Evolutionary conservation across 345 rosid species (phyloP).

Genomic region (Physaria fendleri): DNA sequence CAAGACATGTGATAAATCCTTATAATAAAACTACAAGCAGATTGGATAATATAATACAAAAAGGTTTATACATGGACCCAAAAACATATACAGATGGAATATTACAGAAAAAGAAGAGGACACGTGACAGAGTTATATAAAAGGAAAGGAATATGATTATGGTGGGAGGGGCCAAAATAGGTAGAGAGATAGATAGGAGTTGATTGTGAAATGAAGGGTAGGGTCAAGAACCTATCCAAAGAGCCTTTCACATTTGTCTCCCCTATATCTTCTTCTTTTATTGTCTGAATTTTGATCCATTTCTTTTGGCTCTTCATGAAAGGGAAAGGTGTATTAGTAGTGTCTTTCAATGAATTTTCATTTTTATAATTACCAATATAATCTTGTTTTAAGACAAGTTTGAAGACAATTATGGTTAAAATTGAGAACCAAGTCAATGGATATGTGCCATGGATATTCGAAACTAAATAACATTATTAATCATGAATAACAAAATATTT

Average conservation of each 20-base stretch:
- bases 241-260: constrained; percentile 19
- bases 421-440: too few relatives aligned
- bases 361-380: background rate
- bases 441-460: too few relatives aligned
- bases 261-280: constrained; percentile 15
- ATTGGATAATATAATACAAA: background rate
- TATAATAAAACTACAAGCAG: background rate
- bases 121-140: constrained; percentile 17
- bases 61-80: background rate
- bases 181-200: constrained; percentile 5
- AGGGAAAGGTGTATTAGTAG: constrained; percentile 25
- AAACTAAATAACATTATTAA: too few relatives aligned
- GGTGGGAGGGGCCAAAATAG: background rate
- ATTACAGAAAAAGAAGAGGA: constrained; percentile 2
- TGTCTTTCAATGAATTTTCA: too few relatives aligned
- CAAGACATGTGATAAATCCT: background rate
- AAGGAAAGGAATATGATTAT: constrained; percentile 2
- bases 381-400: background rate
- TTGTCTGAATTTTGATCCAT: background rate
- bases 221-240: constrained; percentile 23
- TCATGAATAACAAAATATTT: too few relatives aligned
- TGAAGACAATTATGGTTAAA: too few relatives aligned
- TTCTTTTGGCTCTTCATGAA: constrained; percentile 29
- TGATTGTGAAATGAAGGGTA: constrained; percentile 16
- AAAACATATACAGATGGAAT: background rate